phyloP scores from a whole-genome alignment of 2,329 filamentous ascomycete species.

The Aureobasidium mangrovei region DNA sequence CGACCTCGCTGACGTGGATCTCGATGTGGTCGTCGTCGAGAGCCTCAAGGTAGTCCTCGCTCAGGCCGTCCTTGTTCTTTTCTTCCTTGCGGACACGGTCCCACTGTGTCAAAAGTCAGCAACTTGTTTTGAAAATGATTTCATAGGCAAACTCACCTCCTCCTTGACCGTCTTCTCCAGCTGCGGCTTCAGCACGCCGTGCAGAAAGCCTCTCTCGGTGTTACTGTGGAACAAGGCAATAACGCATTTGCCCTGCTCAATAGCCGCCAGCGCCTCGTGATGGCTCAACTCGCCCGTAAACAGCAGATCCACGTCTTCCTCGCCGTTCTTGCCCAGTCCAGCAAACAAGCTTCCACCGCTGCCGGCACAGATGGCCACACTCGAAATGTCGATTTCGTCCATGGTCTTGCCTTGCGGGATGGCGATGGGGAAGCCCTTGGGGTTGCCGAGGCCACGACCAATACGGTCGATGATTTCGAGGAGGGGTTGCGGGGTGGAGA shows the following conservation, averaged over 20 bases:
- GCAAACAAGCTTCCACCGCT: constrained; percentile 72
- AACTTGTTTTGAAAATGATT: no score
- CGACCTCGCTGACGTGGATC: constrained; percentile 67
- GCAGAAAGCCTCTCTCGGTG: constrained; percentile 77
- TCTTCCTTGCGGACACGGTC: constrained; percentile 37
- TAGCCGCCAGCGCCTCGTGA: constrained; percentile 79
- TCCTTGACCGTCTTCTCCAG: constrained; percentile 51
- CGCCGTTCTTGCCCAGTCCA: constrained; percentile 36
- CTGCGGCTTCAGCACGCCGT: constrained; percentile 57
- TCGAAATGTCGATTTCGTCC: constrained; percentile 50
- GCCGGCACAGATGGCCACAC: constrained; percentile 81
- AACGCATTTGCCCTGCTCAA: constrained; percentile 73
- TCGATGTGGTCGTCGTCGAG: constrained; percentile 46
- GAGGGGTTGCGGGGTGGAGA: constrained; percentile 44
- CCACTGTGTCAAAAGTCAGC: constrained; percentile 34
- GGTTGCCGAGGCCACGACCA: constrained; percentile 54
- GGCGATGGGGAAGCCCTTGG: constrained; percentile 56
- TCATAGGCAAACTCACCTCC: constrained; percentile 24
- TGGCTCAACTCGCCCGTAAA: constrained; percentile 93
- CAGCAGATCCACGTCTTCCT: constrained; percentile 61
- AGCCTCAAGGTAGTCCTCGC: constrained; percentile 38
- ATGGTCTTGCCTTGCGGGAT: constrained; percentile 51
- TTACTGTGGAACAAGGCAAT: constrained; percentile 89
- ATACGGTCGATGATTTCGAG: constrained; percentile 54
- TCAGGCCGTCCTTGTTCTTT: constrained; percentile 25